phyloP scores from a whole-genome alignment of 768 basidiomycete genomes.

The Mycena latifolia region DNA sequence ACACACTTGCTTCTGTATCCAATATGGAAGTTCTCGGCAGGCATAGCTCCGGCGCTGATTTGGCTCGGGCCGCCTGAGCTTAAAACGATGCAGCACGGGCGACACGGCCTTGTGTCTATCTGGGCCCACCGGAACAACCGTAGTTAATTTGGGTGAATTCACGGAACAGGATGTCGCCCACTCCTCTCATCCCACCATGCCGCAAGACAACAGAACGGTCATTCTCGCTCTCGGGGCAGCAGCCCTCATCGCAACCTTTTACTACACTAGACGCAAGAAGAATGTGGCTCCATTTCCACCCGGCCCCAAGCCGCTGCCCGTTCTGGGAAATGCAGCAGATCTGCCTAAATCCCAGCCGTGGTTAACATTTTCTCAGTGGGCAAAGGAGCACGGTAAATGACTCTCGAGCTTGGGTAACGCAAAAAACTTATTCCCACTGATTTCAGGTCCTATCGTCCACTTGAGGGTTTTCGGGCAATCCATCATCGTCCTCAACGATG shows the following conservation, averaged over 20 bases:
- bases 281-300: background rate
- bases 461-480: constrained; percentile 41
- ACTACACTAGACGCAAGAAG: background rate
- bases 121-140: too few relatives aligned
- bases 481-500: constrained; percentile 46
- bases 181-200: background rate
- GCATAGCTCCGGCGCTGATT: too few relatives aligned
- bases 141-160: too few relatives aligned
- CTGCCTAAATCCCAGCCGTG: constrained; percentile 5
- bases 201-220: background rate
- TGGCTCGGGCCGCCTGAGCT: too few relatives aligned
- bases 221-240: constrained; percentile 6
- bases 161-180: too few relatives aligned
- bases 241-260: background rate
- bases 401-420: background rate
- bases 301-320: background rate
- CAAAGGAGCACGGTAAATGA: background rate
- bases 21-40: too few relatives aligned
- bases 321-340: constrained; percentile 1
- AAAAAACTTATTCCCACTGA: background rate
- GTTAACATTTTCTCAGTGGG: constrained; percentile 4
- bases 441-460: constrained; percentile 22
- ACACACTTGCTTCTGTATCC: too few relatives aligned
- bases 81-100: too few relatives aligned
- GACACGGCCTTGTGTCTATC: too few relatives aligned